These are phyloP conservation scores for Ceratobasidium sp. DNA, from an alignment of 1,284 basidiomycete genomes.

Conservation along the genomic window DNA sequence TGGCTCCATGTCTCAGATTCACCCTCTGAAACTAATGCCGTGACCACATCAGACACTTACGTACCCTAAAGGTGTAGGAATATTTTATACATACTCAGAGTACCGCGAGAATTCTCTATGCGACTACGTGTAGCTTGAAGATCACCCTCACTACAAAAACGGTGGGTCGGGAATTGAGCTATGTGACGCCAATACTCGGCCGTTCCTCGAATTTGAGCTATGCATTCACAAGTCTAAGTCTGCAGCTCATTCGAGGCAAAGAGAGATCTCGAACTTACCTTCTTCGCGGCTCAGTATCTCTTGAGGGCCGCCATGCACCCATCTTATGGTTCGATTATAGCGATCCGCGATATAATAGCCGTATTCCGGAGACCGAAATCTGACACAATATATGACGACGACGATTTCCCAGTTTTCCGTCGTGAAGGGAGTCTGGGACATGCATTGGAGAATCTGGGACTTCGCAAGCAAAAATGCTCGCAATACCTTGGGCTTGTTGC, in stretches of 20 bases:
- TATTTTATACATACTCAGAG: background rate
- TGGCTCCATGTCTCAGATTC: background rate
- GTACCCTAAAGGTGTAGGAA: background rate
- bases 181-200: slow-evolving; percentile 1
- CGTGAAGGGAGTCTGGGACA: background rate
- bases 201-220: background rate
- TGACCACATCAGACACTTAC: background rate
- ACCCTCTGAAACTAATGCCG: background rate
- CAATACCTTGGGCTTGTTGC: background rate
- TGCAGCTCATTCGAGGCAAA: background rate
- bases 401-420: background rate
- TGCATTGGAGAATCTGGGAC: background rate
- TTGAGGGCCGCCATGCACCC: background rate
- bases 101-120: background rate
- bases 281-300: background rate
- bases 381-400: background rate
- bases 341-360: slow-evolving; percentile 3
- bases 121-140: background rate
- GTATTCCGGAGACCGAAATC: background rate
- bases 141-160: background rate
- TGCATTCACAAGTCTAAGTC: background rate
- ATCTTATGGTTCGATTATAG: background rate
- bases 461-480: background rate
- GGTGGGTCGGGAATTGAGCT: background rate
- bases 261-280: background rate